A percentile compares a stretch with the other conserved stretches of the same genome.
Evolutionary conservation across 176 grass and related monocot genomes (phyloP).

Genomic region (Panicum miliaceum): DNA sequence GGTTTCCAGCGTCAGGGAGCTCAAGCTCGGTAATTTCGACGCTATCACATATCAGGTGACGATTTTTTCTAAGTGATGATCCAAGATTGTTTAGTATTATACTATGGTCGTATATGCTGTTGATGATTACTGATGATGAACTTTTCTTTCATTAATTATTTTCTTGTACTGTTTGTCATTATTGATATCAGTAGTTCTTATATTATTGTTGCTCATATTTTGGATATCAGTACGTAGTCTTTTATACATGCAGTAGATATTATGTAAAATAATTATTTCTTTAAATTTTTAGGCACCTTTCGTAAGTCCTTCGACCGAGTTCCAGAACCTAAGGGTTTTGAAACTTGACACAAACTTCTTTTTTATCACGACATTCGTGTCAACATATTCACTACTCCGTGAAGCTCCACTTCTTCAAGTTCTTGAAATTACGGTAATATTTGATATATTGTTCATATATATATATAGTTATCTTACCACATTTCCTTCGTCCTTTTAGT

Average conservation of each 20-base stretch:
- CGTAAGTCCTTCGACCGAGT: background rate
- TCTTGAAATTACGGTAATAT: constrained; percentile 1
- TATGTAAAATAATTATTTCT: too few species aligned
- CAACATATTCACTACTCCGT: background rate
- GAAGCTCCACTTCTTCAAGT: background rate
- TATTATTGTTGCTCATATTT: too few species aligned
- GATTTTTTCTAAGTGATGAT: too few species aligned
- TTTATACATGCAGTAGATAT: too few species aligned
- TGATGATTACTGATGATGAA: too few species aligned
- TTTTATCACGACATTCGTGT: background rate
- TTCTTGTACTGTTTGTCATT: too few species aligned
- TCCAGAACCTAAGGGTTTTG: background rate
- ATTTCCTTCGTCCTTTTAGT: background rate
- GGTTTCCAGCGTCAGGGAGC: background rate
- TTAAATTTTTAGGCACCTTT: too few species aligned
- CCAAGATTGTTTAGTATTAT: too few species aligned
- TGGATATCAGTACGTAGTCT: too few species aligned
- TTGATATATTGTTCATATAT: background rate
- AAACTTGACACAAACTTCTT: constrained; percentile 8
- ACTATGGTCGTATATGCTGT: too few species aligned
- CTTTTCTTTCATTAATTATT: too few species aligned
- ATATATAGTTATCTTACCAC: background rate
- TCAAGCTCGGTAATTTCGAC: background rate
- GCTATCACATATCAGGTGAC: background rate
- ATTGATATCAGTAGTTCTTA: too few species aligned